Base-by-base conservation (phyloP, 257 asterid species). In the Verbena officinalis region DNA sequence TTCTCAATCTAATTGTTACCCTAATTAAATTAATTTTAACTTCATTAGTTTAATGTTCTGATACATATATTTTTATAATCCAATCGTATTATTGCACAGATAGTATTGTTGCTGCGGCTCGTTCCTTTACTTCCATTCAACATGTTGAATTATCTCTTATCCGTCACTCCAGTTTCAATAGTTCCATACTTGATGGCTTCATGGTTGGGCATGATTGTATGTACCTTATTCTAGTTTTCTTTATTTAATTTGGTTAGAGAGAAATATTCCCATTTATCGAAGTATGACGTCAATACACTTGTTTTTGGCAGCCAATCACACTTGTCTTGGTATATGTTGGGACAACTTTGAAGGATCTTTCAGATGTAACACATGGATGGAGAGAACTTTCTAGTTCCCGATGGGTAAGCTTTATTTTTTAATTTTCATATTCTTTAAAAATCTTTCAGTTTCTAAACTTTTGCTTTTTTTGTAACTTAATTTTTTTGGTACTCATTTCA, bases 121-220 rank as follows among this genome's bases (percentile, higher is more conserved):
- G 95, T 83, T 72, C 98, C 96, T 12, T 74, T 88, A 55, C 93
- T 91, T 68, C 96, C 98, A 22, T 91, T 91, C 54, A 91, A 86
- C 75, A 77, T 91, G 95, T 72, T 91, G 78, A 91, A 91, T 80
- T 91, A 91, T 85, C 94, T 91, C 64, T 77, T 88, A 70, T 88
- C 98, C 0, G 90, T 91, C 51, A 91, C 96, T 55, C 87, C 98
- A 10, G 87, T 91, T 63, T 57, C 96, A 9, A 22, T 88, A 42
- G 70, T 75, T 59, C 81, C 88, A 33, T 91, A 88, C 75, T 62
- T 84, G 79, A 72, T 91, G 69, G 96, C 96, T 63, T 86, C 98
- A 27, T 91, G 96, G 98, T 70, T 91, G 80, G 98, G 98, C 63
- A 91, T 91, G 96, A 83, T 91, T 88, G 98, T 91, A 77, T 10